Conservation (phyloP, 2,329 filamentous ascomycete species). For the Dryadomyces quercus-mongolicae region DNA sequence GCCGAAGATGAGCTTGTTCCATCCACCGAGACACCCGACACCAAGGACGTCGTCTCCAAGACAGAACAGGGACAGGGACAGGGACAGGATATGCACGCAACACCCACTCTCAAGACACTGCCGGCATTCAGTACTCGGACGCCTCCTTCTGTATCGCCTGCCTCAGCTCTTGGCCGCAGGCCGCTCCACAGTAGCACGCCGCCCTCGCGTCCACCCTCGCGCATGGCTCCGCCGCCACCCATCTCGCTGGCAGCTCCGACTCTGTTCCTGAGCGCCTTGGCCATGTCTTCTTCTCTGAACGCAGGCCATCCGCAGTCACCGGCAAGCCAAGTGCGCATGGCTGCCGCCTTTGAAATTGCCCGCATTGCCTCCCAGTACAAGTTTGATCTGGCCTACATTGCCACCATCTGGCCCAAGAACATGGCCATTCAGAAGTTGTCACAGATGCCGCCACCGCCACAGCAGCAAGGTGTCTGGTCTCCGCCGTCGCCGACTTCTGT, state of each 20-base stretch:
- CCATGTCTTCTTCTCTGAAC: background rate
- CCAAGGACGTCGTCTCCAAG: background rate
- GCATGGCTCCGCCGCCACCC: constrained; percentile 13
- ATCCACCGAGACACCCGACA: background rate
- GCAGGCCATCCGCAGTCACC: constrained; percentile 14
- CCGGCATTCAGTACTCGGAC: background rate
- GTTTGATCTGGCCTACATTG: constrained; percentile 46
- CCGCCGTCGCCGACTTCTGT: background rate
- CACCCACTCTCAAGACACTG: background rate
- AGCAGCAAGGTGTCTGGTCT: background rate
- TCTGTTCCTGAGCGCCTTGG: background rate
- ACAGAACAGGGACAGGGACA: background rate
- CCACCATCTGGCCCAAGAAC: constrained; percentile 41
- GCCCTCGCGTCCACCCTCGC: constrained; percentile 17
- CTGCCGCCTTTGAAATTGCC: constrained; percentile 41
- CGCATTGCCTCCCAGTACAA: constrained; percentile 42
- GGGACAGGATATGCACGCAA: too few species aligned
- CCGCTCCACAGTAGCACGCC: constrained; percentile 6
- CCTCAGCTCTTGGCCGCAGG: background rate
- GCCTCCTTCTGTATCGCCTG: background rate
- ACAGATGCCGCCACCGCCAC: background rate
- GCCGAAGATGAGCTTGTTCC: constrained; percentile 26
- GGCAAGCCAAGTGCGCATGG: constrained; percentile 32
- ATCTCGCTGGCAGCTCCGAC: constrained; percentile 14
- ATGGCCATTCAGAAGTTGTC: constrained; percentile 7